These are phyloP conservation scores for Linum usitatissimum DNA, from an alignment of 345 rosid species.

Conservation along the genomic window DNA sequence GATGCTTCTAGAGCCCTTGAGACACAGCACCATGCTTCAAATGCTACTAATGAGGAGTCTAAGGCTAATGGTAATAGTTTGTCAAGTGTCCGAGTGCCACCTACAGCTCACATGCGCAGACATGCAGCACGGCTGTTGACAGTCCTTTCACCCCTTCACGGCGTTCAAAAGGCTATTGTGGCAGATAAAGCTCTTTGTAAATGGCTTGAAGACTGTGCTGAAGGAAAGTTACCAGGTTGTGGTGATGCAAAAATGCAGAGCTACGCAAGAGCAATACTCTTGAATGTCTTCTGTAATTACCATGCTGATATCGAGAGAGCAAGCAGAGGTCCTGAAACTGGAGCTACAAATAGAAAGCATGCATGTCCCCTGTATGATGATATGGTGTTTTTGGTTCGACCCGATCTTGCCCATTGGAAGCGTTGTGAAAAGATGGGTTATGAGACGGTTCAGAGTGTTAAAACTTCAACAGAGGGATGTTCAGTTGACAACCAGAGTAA, in stretches of 20 bases:
- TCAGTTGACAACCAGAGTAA: constrained; percentile 17
- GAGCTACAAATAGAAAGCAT: constrained; percentile 25
- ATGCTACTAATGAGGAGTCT: constrained; percentile 34
- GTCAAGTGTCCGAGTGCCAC: constrained; percentile 71
- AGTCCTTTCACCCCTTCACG: constrained; percentile 70
- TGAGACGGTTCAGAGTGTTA: constrained; percentile 17
- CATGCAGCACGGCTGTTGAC: constrained; percentile 87
- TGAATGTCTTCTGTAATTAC: constrained; percentile 58
- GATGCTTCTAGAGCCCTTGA: constrained; percentile 73
- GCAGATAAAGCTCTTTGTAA: constrained; percentile 63
- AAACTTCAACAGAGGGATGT: constrained; percentile 22
- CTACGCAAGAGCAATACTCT: constrained; percentile 78
- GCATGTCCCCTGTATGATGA: constrained; percentile 60
- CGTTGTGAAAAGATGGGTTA: constrained; percentile 35
- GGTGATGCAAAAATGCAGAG: constrained; percentile 74
- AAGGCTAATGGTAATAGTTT: constrained; percentile 30
- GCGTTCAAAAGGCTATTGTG: constrained; percentile 55
- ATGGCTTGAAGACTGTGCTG: constrained; percentile 97
- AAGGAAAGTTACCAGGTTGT: constrained; percentile 59
- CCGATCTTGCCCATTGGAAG: constrained; percentile 79
- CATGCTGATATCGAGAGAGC: constrained; percentile 23
- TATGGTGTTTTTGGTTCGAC: constrained; percentile 69
- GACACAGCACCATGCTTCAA: constrained; percentile 39
- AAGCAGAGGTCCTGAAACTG: constrained; percentile 24
- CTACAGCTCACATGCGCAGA: constrained; percentile 77